phyloP scores from a whole-genome alignment of 2,329 filamentous ascomycete genomes.

The Monosporascus sp. region DNA sequence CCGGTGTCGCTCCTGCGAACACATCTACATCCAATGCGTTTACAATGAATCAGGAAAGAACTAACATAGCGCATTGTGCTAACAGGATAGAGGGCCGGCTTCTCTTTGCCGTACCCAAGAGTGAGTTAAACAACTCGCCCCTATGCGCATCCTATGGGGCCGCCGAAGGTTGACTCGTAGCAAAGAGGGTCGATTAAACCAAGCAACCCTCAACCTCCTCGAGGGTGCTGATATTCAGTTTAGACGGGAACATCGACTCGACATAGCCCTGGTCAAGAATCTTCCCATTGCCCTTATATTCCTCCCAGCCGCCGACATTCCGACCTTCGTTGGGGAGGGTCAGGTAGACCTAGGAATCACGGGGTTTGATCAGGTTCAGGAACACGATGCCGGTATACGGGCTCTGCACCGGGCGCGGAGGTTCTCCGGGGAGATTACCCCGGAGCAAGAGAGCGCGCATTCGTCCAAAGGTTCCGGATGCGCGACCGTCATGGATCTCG shows the following conservation, averaged over 20 bases:
- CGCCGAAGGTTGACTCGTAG: conserved; percentile 14
- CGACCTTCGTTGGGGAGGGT: conserved; percentile 93
- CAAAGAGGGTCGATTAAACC: conserved; percentile 85
- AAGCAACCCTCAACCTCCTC: conserved; percentile 82
- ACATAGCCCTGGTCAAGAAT: conserved; percentile 97
- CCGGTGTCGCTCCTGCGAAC: background rate
- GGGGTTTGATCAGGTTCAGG: conserved; percentile 84
- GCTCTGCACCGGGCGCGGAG: conserved; percentile 41
- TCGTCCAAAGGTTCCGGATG: conserved; percentile 54
- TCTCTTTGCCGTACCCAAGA: conserved; percentile 97
- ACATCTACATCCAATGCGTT: background rate
- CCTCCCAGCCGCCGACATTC: conserved; percentile 93
- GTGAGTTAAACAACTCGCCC: conserved; percentile 46
- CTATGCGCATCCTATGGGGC: background rate
- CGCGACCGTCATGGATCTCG: conserved; percentile 83
- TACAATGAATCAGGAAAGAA: conserved; percentile 11
- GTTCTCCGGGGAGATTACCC: conserved; percentile 39
- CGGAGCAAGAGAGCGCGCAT: conserved; percentile 36
- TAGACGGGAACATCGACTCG: conserved; percentile 86
- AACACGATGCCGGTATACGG: conserved; percentile 68
- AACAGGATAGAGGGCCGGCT: conserved; percentile 83
- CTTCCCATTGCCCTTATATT: conserved; percentile 92
- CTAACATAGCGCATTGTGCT: conserved; percentile 26
- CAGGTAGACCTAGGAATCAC: conserved; percentile 93
- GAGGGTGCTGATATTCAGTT: conserved; percentile 95